Conservation (phyloP, 1,284 basidiomycete genomes). For the Flammula alnicola region DNA sequence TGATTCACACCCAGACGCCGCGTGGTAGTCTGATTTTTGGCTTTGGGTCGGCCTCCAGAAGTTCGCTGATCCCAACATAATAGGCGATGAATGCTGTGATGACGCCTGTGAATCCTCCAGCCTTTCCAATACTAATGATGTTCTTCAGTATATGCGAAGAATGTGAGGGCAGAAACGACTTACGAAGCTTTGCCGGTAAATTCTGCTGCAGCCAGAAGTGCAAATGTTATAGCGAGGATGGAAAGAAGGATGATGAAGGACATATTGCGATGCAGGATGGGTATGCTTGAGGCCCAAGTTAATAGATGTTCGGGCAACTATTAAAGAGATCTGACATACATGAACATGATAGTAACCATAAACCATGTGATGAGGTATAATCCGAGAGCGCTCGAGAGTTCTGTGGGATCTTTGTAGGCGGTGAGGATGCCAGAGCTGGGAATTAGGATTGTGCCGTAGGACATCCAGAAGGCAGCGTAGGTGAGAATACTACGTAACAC, state of each 20-base stretch:
- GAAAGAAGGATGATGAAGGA: slow-evolving; percentile 74
- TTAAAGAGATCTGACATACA: slow-evolving; percentile 43
- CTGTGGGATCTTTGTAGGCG: slow-evolving; percentile 47
- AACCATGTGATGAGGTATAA: slow-evolving; percentile 76
- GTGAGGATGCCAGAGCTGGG: slow-evolving; percentile 63
- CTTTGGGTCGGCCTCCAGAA: slow-evolving; percentile 55
- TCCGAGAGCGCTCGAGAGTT: slow-evolving; percentile 63
- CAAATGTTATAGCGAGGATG: slow-evolving; percentile 70
- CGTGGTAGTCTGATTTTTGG: slow-evolving; percentile 53
- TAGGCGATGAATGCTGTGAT: slow-evolving; percentile 69
- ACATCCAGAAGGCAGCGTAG: slow-evolving; percentile 88
- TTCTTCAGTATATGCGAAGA: neutral
- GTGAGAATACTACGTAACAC: slow-evolving; percentile 79
- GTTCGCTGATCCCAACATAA: slow-evolving; percentile 66
- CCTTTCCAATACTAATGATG: slow-evolving; percentile 34
- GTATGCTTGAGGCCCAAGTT: slow-evolving; percentile 47
- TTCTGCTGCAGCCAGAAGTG: slow-evolving; percentile 55
- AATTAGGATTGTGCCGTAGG: slow-evolving; percentile 69
- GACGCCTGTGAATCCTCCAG: slow-evolving; percentile 64
- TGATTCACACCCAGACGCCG: slow-evolving; percentile 33
- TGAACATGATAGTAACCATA: slow-evolving; percentile 67
- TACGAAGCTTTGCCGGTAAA: slow-evolving; percentile 37
- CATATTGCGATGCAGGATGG: slow-evolving; percentile 67
- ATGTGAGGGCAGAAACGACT: slow-evolving; percentile 9
- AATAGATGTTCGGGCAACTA: neutral